These are phyloP conservation scores for Calonectria crousiana DNA, from an alignment of 2,329 filamentous ascomycete species.

Conservation along the genomic window DNA sequence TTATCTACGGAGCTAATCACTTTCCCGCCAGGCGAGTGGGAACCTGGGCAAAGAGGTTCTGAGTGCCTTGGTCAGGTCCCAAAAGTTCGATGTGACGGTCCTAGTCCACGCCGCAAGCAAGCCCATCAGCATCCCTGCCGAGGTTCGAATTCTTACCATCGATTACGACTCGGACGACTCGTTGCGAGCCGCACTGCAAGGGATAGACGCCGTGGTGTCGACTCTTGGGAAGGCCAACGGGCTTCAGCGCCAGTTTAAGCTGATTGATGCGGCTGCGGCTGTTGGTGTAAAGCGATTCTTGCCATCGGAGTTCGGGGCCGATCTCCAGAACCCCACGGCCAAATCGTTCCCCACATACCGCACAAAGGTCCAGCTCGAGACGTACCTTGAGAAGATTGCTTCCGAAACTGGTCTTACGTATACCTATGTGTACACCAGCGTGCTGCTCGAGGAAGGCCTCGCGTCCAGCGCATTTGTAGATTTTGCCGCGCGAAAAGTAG, in stretches of 20 bases:
- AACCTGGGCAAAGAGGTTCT: conserved; percentile 13
- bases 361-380: conserved; percentile 18
- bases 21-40: neutral
- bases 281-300: conserved; percentile 17
- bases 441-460: conserved; percentile 7
- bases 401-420: conserved; percentile 4
- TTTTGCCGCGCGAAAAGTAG: conserved; percentile 1
- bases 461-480: conserved; percentile 2
- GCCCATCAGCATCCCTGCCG: neutral
- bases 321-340: conserved; percentile 5
- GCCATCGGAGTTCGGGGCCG: conserved; percentile 22
- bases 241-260: conserved; percentile 10
- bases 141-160: neutral
- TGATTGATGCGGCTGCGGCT: conserved; percentile 15
- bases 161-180: conserved; percentile 19
- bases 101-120: neutral
- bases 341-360: conserved; percentile 17
- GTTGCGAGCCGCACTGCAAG: neutral
- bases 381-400: conserved; percentile 4
- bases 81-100: conserved; percentile 12
- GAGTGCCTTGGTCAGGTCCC: neutral
- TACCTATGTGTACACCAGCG: conserved; percentile 20
- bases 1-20: neutral
- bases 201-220: conserved; percentile 14
- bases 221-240: conserved; percentile 16